These are phyloP conservation scores for Bathelium albidoporum DNA, from an alignment of 495 filamentous ascomycete species.

Conservation along the genomic window DNA sequence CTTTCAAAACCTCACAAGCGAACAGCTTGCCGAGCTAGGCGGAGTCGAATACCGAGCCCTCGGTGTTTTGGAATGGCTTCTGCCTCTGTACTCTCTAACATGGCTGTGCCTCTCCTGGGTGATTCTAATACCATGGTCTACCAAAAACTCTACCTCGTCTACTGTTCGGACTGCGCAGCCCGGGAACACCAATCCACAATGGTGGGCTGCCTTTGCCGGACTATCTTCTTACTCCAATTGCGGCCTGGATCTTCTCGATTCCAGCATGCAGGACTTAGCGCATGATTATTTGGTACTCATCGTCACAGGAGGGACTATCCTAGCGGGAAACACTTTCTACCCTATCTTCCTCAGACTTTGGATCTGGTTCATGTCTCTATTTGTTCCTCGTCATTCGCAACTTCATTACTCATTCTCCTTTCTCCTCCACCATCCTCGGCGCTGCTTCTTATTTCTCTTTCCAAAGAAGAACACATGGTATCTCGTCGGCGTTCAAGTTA, in stretches of 20 bases:
- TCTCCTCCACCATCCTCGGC: constrained; percentile 9
- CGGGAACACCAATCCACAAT: constrained; percentile 3
- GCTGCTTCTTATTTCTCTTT: constrained; percentile 9
- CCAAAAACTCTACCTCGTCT: neutral
- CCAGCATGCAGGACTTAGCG: constrained; percentile 3
- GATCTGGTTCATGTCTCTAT: neutral
- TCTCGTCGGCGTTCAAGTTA: constrained; percentile 1
- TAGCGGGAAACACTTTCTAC: constrained; percentile 9
- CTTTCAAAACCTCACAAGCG: neutral
- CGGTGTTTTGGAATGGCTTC: constrained; percentile 5
- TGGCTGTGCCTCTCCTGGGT: constrained; percentile 6
- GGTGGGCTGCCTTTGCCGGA: constrained; percentile 3
- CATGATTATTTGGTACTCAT: constrained; percentile 8
- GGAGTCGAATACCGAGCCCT: constrained; percentile 10
- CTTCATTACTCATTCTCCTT: constrained; percentile 8
- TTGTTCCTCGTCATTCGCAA: neutral
- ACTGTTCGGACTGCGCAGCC: constrained; percentile 5
- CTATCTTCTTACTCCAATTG: constrained; percentile 3
- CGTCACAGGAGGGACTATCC: neutral
- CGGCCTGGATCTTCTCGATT: constrained; percentile 9
- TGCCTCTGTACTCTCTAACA: constrained; percentile 1
- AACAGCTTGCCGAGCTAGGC: constrained; percentile 7
- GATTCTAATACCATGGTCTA: constrained; percentile 1
- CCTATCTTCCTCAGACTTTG: constrained; percentile 7
- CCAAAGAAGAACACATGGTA: constrained; percentile 8